Percentiles rank a stretch among this genome's conserved stretches.
Conservation (phyloP, 345 rosid species). For the Salix arbutifolia region DNA sequence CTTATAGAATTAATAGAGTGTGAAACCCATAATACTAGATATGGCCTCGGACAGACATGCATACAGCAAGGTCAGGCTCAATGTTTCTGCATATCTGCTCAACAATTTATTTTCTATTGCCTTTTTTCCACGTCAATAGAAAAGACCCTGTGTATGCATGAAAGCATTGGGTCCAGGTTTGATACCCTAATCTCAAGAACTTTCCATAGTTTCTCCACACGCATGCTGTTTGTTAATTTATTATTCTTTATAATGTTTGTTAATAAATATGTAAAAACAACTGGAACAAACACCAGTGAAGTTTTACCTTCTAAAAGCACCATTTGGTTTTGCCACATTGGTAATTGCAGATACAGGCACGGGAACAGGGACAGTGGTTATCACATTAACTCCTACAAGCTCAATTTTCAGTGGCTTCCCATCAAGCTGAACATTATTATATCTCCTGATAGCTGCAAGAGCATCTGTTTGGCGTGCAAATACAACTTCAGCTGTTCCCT, state of each 20-base stretch:
- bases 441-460: slow-evolving; percentile 22
- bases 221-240: too few relatives aligned
- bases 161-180: not conserved
- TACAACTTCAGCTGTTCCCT: slow-evolving; percentile 30
- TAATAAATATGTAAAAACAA: not conserved
- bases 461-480: slow-evolving; percentile 18
- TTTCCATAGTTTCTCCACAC: not conserved
- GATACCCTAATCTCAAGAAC: not conserved
- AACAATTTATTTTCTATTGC: not conserved
- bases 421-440: slow-evolving; percentile 24
- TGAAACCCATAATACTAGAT: too few relatives aligned
- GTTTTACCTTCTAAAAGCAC: slow-evolving; percentile 20
- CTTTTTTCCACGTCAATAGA: not conserved
- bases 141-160: not conserved
- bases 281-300: not conserved
- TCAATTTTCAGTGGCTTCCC: slow-evolving; percentile 28
- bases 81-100: not conserved
- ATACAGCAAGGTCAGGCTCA: not conserved
- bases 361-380: slow-evolving; percentile 6
- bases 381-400: slow-evolving; percentile 15
- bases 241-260: not conserved
- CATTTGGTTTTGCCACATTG: not conserved
- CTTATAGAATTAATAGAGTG: too few relatives aligned
- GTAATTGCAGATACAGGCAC: slow-evolving; percentile 2
- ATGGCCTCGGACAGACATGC: not conserved